Conservation (phyloP, 2,329 filamentous ascomycete species). For the Passalora sequoiae region DNA sequence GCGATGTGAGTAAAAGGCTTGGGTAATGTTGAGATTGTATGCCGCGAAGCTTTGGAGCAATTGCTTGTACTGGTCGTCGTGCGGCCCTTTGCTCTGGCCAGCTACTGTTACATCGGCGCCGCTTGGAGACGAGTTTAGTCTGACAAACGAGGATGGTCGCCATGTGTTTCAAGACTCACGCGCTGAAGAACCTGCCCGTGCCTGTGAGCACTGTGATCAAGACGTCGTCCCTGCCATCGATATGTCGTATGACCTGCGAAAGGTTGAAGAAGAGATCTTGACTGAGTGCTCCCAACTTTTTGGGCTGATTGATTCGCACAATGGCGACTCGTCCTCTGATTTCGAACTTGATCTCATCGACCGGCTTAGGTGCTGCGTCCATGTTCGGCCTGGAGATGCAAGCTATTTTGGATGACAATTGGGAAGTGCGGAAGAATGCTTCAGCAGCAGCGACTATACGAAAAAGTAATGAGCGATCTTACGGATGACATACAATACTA, state of each 20-base stretch:
- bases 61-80: constrained; percentile 44
- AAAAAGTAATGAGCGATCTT: too few species aligned
- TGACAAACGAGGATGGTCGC: too few species aligned
- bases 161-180: constrained; percentile 58
- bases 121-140: too few species aligned
- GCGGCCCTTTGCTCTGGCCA: constrained; percentile 32
- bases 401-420: not conserved
- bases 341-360: constrained; percentile 40
- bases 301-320: constrained; percentile 77
- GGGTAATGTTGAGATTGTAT: constrained; percentile 84
- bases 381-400: constrained; percentile 5
- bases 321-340: constrained; percentile 69
- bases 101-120: constrained; percentile 69
- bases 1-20: constrained; percentile 86
- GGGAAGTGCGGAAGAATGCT: not conserved
- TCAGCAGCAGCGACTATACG: too few species aligned
- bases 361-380: constrained; percentile 18
- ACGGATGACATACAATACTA: too few species aligned
- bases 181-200: constrained; percentile 78
- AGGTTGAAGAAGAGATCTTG: constrained; percentile 62
- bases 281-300: constrained; percentile 81
- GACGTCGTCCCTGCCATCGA: constrained; percentile 73
- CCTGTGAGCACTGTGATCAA: constrained; percentile 79
- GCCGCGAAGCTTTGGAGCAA: constrained; percentile 67
- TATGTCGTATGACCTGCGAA: constrained; percentile 65